These are phyloP conservation scores for Lobosporangium transversale DNA, from an alignment of 192 early-diverging fungal species.

Conservation along the genomic window DNA sequence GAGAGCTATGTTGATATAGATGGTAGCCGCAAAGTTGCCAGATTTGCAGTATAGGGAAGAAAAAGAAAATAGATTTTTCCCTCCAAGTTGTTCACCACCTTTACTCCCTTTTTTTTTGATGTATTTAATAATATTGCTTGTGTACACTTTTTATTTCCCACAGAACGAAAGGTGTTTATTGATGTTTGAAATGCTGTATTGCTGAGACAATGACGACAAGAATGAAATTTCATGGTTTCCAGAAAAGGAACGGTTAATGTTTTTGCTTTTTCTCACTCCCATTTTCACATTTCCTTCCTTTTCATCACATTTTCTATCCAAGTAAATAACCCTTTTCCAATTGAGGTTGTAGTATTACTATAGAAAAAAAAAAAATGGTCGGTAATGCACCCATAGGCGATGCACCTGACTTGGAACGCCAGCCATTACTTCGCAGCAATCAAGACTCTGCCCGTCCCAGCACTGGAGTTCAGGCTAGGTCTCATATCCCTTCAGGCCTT, in stretches of 20 bases:
- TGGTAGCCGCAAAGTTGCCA: constrained; percentile 20
- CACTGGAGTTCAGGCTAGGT: constrained; percentile 5
- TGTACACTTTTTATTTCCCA: too few species aligned
- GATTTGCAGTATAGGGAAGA: constrained; percentile 44
- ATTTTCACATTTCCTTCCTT: background rate
- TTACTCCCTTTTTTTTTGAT: constrained; percentile 4
- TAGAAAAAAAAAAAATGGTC: constrained; percentile 2
- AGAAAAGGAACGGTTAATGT: background rate
- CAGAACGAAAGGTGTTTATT: too few species aligned
- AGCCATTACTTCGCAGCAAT: constrained; percentile 18
- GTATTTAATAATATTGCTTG: background rate
- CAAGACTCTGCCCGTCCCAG: background rate
- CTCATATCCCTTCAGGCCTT: constrained; percentile 29
- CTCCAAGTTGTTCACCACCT: background rate
- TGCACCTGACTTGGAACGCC: constrained; percentile 42
- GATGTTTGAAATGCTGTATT: too few species aligned
- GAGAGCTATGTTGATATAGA: constrained; percentile 30
- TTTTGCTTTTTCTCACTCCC: background rate
- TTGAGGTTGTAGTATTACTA: background rate
- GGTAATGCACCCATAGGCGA: constrained; percentile 10
- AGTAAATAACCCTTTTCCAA: background rate
- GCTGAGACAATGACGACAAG: background rate
- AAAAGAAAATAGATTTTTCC: too few species aligned
- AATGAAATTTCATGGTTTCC: background rate
- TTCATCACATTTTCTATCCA: background rate